Evolutionary conservation across 2,329 filamentous ascomycete species (phyloP).

Genomic region (Alternaria longipes): DNA sequence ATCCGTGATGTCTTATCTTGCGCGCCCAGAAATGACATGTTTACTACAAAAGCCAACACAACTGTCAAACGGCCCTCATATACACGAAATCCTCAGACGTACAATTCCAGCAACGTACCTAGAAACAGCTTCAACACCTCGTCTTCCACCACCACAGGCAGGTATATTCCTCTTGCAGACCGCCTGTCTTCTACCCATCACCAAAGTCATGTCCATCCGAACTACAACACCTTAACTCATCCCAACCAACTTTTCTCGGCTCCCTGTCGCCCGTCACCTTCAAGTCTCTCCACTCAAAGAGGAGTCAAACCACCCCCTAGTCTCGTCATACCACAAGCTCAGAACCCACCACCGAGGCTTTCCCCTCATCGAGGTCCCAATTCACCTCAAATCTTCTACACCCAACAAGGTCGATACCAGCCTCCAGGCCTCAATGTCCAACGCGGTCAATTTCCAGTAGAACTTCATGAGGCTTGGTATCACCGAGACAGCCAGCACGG

Average conservation of each 20-base stretch:
- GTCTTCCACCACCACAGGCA: neutral
- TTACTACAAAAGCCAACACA: neutral
- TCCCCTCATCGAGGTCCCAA: neutral
- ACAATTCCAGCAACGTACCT: neutral
- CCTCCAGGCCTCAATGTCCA: neutral
- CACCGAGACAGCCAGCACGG: neutral
- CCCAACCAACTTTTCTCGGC: neutral
- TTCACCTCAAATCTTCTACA: neutral
- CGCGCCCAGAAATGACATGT: neutral
- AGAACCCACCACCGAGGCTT: neutral
- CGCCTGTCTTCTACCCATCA: neutral
- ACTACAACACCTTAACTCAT: neutral
- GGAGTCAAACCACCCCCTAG: neutral
- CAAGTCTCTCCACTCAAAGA: neutral
- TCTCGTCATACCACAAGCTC: neutral
- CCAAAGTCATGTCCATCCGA: neutral
- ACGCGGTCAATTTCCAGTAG: neutral
- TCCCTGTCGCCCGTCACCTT: neutral
- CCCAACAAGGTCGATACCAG: neutral
- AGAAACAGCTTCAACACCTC: neutral
- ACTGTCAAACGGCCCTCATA: neutral
- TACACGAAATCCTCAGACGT: too few species aligned
- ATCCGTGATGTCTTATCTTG: neutral
- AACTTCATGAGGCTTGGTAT: neutral
- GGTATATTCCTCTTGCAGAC: neutral